A percentile compares a stretch with the other conserved stretches of the same genome.
These are phyloP conservation scores for Ustilago cynodontis DNA, from an alignment of 1,284 basidiomycete genomes.

Conservation along the genomic window DNA sequence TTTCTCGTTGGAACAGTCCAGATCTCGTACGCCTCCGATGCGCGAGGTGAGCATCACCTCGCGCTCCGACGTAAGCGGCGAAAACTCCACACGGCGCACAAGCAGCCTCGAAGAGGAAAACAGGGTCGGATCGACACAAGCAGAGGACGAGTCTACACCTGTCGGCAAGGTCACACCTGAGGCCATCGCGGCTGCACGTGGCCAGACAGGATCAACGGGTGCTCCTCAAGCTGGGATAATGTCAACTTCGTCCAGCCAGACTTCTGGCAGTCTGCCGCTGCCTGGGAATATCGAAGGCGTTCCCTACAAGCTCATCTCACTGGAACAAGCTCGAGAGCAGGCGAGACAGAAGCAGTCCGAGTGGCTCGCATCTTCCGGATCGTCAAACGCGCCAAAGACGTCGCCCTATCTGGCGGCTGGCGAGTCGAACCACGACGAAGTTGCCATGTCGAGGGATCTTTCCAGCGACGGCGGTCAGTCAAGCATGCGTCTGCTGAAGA, in stretches of 20 bases:
- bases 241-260: conserved; percentile 32
- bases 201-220: conserved; percentile 3
- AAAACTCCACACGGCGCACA: conserved; percentile 17
- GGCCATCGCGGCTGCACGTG: conserved; percentile 1
- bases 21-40: conserved; percentile 29
- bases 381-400: conserved; percentile 7
- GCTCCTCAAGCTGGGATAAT: conserved; percentile 11
- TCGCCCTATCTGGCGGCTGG: conserved; percentile 17
- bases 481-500: conserved; percentile 48
- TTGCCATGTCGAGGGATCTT: conserved; percentile 30
- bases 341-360: conserved; percentile 49
- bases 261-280: conserved; percentile 38
- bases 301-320: conserved; percentile 64
- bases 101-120: conserved; percentile 27
- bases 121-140: neutral
- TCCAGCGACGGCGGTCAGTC: conserved; percentile 28
- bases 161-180: conserved; percentile 23
- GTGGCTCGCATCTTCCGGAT: conserved; percentile 37
- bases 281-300: conserved; percentile 57
- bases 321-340: conserved; percentile 57
- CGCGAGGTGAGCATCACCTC: conserved; percentile 20
- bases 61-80: conserved; percentile 6
- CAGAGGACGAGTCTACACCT: conserved; percentile 34
- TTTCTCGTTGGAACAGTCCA: conserved; percentile 18
- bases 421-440: conserved; percentile 26